A percentile compares a stretch with the other conserved stretches of the same genome.
These are phyloP conservation scores for Croton laevigatus DNA, from an alignment of 441 rosid genomes.

Conservation along the genomic window DNA sequence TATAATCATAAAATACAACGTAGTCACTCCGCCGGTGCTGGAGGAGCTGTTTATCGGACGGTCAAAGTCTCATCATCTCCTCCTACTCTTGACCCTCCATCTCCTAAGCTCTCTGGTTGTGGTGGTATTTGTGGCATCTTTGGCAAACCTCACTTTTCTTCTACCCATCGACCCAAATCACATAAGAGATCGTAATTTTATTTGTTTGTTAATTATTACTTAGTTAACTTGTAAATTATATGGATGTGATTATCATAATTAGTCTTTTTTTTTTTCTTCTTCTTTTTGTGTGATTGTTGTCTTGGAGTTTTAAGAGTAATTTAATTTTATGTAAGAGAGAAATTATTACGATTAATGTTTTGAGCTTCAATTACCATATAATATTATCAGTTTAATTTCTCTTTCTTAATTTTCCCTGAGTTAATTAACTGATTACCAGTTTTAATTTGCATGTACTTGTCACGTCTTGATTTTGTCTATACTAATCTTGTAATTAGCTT, in stretches of 20 bases:
- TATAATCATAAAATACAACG: slow-evolving; percentile 18
- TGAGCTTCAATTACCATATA: neutral
- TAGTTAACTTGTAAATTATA: neutral
- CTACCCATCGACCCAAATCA: neutral
- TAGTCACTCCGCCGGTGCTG: slow-evolving; percentile 16
- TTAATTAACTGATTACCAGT: too few species aligned
- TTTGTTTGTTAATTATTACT: too few species aligned
- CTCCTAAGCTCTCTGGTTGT: slow-evolving; percentile 77
- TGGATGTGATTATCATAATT: neutral
- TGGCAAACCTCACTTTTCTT: slow-evolving; percentile 10
- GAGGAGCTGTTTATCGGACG: slow-evolving; percentile 30
- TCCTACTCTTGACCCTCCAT: slow-evolving; percentile 67
- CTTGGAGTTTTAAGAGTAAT: neutral
- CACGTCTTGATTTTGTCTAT: neutral
- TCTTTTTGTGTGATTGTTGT: too few species aligned
- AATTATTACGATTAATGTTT: neutral
- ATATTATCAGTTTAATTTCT: too few species aligned
- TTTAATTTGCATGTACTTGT: neutral
- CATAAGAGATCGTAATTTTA: neutral
- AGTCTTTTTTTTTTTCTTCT: neutral
- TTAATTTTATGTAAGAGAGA: too few species aligned
- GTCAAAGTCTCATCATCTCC: slow-evolving; percentile 37
- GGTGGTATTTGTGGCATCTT: slow-evolving; percentile 58
- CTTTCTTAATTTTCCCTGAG: neutral
- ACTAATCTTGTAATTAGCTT: neutral